These are phyloP conservation scores for Colletotrichum lindemuthianum DNA, from an alignment of 2,329 filamentous ascomycete species.

Conservation along the genomic window DNA sequence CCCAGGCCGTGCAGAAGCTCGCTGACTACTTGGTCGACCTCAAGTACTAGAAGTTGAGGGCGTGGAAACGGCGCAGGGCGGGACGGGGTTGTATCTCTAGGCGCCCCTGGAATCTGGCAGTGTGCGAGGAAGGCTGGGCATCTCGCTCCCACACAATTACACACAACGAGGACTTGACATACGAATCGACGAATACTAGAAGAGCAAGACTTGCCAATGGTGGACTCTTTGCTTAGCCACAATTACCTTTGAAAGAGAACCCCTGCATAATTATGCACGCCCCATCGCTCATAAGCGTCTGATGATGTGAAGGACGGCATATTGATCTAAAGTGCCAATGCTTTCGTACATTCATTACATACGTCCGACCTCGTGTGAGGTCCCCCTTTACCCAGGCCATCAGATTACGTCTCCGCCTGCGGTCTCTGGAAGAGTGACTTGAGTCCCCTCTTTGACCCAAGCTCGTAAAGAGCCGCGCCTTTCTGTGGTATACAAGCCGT, in stretches of 20 bases:
- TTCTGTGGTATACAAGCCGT: slow-evolving; percentile 34
- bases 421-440: slow-evolving; percentile 11
- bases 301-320: not conserved
- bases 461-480: slow-evolving; percentile 28
- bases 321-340: not conserved
- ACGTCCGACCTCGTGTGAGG: not conserved
- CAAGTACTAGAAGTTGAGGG: slow-evolving; percentile 70
- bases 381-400: not conserved
- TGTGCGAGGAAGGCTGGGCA: slow-evolving; percentile 35
- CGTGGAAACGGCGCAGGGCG: slow-evolving; percentile 21
- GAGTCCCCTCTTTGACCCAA: slow-evolving; percentile 6
- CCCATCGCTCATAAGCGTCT: not conserved
- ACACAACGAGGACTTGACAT: slow-evolving; percentile 30
- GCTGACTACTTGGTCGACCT: slow-evolving; percentile 86
- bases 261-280: not conserved
- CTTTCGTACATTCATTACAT: slow-evolving; percentile 29
- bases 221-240: slow-evolving; percentile 33
- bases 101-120: slow-evolving; percentile 19
- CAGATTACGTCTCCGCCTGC: not conserved
- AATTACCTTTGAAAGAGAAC: slow-evolving; percentile 10
- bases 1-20: slow-evolving; percentile 82
- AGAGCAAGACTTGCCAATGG: slow-evolving; percentile 34
- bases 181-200: slow-evolving; percentile 37
- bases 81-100: slow-evolving; percentile 8
- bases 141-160: slow-evolving; percentile 31